These are phyloP conservation scores for Quercus gilva DNA, from an alignment of 306 rosid species.

Conservation along the genomic window DNA sequence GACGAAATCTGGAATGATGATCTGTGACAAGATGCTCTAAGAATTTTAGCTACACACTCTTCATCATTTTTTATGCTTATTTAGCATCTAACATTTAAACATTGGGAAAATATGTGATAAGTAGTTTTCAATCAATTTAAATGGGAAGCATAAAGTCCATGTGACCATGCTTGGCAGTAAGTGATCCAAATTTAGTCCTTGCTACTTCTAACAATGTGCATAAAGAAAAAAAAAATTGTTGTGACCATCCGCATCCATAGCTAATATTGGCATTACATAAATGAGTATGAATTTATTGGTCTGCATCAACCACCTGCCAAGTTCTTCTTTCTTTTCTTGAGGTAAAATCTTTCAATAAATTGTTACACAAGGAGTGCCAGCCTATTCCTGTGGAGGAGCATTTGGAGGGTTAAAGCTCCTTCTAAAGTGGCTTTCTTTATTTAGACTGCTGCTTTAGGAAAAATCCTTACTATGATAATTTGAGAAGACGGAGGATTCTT, in stretches of 20 bases:
- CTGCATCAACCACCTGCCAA: neutral
- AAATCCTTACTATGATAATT: too few species aligned
- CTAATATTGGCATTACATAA: neutral
- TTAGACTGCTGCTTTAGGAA: too few species aligned
- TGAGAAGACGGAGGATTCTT: too few species aligned
- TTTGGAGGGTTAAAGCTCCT: too few species aligned
- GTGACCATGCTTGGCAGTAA: conserved; percentile 15
- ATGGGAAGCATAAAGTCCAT: neutral
- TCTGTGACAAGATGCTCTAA: conserved; percentile 91
- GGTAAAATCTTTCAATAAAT: too few species aligned
- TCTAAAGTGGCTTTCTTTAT: too few species aligned
- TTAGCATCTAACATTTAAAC: conserved; percentile 1
- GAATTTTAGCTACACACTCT: conserved; percentile 19
- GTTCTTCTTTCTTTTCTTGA: neutral
- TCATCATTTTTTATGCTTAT: neutral
- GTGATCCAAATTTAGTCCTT: neutral
- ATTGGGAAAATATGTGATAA: conserved; percentile 3
- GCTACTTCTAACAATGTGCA: neutral
- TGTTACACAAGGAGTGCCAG: too few species aligned
- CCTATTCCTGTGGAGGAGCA: too few species aligned
- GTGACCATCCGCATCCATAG: neutral
- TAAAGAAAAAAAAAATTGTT: neutral
- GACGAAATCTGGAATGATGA: conserved; percentile 96
- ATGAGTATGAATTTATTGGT: neutral
- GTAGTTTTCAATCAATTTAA: neutral